Conservation (phyloP, 495 filamentous ascomycete genomes). For the Aspergillus haitiensis region DNA sequence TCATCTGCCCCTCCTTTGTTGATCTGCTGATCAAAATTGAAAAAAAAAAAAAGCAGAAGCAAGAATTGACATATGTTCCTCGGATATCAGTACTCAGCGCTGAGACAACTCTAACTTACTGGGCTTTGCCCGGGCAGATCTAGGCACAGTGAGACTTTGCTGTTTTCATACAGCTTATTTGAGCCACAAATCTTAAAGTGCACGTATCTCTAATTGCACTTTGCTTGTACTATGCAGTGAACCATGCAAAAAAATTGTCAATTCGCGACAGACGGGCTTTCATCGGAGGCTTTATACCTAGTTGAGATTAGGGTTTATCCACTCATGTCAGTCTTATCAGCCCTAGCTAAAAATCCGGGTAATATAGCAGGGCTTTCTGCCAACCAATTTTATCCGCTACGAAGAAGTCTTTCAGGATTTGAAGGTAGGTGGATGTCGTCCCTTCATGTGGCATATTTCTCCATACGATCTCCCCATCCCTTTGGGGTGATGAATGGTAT, state of each 20-base stretch:
- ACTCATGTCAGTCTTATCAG: neutral
- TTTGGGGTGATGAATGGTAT: neutral
- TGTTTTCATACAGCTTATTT: neutral
- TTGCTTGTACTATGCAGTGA: neutral
- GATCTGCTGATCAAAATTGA: neutral
- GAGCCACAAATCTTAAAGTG: neutral
- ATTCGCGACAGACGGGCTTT: neutral
- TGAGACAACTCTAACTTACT: too few species aligned
- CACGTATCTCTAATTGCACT: neutral
- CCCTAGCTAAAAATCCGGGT: neutral
- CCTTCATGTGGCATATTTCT: neutral
- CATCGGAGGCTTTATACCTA: constrained; percentile 7
- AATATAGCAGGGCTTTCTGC: neutral
- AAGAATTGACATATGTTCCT: neutral
- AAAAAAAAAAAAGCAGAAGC: neutral
- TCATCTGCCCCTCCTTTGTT: neutral
- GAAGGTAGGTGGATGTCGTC: neutral
- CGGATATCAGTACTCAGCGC: too few species aligned
- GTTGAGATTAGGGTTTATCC: constrained; percentile 1
- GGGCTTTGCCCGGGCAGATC: too few species aligned
- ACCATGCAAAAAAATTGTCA: neutral
- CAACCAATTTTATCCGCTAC: neutral
- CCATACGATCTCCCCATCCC: constrained; percentile 4
- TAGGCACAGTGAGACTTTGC: too few species aligned
- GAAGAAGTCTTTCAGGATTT: neutral